Base-by-base conservation (phyloP, 2,329 filamentous ascomycete genomes). In the Clonostachys sp. region DNA sequence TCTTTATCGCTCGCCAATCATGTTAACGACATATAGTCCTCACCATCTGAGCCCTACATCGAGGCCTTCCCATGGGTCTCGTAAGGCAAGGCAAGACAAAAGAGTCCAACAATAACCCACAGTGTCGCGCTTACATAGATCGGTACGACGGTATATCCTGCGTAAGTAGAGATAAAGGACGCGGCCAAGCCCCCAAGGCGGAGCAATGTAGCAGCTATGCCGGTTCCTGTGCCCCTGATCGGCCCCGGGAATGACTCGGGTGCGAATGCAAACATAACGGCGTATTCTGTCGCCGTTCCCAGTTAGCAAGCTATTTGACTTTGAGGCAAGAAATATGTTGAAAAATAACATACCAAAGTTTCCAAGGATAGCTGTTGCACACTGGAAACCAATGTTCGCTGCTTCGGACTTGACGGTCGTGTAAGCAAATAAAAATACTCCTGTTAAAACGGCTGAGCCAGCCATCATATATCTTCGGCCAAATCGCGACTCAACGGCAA, bases 221-320 rank as follows among this genome's bases (percentile, higher is more conserved):
- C 75, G 2, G 72, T 75, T 6, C 75, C 77, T 0, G 77, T 78
- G 18, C 77, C 77, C 6, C 77, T 65, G 45, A 74, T 68, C 0
- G 75, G 73, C 3, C 71, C 74, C 1, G 76, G 76, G 61, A 80
- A 80, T 5, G 74, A 74, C 52, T 81, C 77, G 0, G 77, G 78
- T 0, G 77, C 80, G 53, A 67, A 72, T 0, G 65, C 67, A 47
- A 63, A 71, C 57, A 57, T 52, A n/a, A 54, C 47, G 14, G 54
- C 53, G 24, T 55, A 56, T 38, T 56, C 54, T 56, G 40, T 10
- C 6, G 36, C 3, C 4, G 36, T 39, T 18, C 14, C 7, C 17
- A n/a, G 14, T 39, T 16, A 18, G n/a, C 14, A 3, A n/a, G 42
- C 7, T 20, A 33, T 33, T 33, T 5, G 14, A 14, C 40, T 30